Conservation (phyloP, 2,329 filamentous ascomycete genomes). For the Alternaria ventricosa region DNA sequence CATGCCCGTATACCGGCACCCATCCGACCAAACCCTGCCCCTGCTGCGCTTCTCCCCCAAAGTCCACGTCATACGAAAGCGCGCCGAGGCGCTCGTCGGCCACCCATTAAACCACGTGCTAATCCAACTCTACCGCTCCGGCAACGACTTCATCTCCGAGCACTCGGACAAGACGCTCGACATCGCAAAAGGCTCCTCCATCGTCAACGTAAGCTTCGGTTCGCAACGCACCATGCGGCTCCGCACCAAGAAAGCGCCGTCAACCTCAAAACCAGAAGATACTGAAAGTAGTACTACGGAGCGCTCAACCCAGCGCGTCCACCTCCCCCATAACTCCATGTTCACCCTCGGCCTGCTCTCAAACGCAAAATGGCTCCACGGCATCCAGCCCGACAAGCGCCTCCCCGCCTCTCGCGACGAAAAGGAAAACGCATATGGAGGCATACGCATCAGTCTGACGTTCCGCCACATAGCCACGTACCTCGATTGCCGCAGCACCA, state of each 20-base stretch:
- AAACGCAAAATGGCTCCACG: constrained; percentile 88
- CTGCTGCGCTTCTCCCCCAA: constrained; percentile 76
- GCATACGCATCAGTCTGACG: constrained; percentile 87
- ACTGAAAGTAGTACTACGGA: too few relatives aligned
- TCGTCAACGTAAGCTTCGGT: constrained; percentile 93
- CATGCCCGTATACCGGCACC: constrained; percentile 93
- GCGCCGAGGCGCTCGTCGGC: constrained; percentile 74
- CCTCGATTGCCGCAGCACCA: constrained; percentile 65
- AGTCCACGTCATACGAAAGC: constrained; percentile 70
- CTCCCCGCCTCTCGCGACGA: constrained; percentile 68
- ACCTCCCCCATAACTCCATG: constrained; percentile 86
- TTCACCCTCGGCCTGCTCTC: constrained; percentile 81
- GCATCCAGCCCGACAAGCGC: constrained; percentile 88
- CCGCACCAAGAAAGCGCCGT: constrained; percentile 71
- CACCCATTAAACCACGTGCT: constrained; percentile 89
- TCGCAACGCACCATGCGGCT: constrained; percentile 90
- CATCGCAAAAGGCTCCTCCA: constrained; percentile 78
- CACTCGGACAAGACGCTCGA: constrained; percentile 98
- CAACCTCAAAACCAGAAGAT: background rate
- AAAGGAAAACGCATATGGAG: constrained; percentile 73
- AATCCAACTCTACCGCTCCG: constrained; percentile 90
- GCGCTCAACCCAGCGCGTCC: constrained; percentile 67
- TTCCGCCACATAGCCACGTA: constrained; percentile 91
- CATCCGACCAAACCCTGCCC: constrained; percentile 84
- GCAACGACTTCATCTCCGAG: constrained; percentile 91